A percentile compares a stretch with the other conserved stretches of the same genome.
Conservation (phyloP, 148 eudicot genomes). For the Dianthus caryophyllus region DNA sequence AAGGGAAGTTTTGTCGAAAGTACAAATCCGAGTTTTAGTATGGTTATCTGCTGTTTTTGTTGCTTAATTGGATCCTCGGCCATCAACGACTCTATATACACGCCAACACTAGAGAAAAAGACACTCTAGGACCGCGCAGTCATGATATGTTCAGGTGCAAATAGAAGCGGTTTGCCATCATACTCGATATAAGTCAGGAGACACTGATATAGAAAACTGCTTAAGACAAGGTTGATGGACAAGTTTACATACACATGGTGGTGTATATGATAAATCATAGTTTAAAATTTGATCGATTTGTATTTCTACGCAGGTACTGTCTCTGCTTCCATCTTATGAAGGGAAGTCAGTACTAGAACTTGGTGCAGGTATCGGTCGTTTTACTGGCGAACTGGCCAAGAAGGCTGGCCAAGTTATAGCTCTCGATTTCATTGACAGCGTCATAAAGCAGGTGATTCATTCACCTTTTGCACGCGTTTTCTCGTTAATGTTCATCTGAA, state of each 20-base stretch:
- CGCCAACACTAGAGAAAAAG: neutral
- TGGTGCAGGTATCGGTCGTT: conserved; percentile 99
- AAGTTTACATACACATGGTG: neutral
- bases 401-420: conserved; percentile 78
- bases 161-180: neutral
- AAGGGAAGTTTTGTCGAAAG: too few species aligned
- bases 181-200: neutral
- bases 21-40: too few species aligned
- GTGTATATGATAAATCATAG: neutral
- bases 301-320: conserved; percentile 67
- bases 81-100: too few species aligned
- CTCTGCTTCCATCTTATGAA: conserved; percentile 81
- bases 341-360: conserved; percentile 88
- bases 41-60: too few species aligned
- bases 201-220: neutral
- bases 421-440: conserved; percentile 87
- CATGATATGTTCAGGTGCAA: neutral
- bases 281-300: too few species aligned
- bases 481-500: neutral
- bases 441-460: conserved; percentile 69
- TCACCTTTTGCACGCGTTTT: neutral
- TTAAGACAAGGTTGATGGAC: neutral
- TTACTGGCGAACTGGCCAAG: conserved; percentile 85
- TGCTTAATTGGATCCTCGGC: too few species aligned
- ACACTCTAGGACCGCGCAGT: neutral